Evolutionary conservation across 352 stramenopile species (phyloP), one percentile per base, ranked within the genome.

Genomic region (Phytophthora sp.): DNA sequence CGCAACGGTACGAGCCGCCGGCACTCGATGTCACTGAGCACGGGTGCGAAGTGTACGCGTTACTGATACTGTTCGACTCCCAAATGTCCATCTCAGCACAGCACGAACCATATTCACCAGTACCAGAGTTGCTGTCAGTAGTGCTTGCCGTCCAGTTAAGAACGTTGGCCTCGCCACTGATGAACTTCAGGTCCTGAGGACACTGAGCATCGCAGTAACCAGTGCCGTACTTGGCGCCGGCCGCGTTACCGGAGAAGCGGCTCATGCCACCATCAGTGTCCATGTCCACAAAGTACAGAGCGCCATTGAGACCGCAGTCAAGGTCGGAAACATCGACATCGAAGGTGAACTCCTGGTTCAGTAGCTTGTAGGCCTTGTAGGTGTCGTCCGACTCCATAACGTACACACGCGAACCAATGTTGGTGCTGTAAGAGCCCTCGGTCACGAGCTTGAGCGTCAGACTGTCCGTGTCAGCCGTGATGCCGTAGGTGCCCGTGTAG

Each of bases 251-350:
- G 20, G 39, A 46, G 39, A 46, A 46, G 20, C 39, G 39, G 21
- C 39, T 46, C 39, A 64, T 73, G 42, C 74, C 71, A 8, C 71
- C 74, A 35, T 83, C 74, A 7, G 27, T 48, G 48, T 79, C 65
- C 72, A 85, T 85, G 46, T 79, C 53, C 27, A 84, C 76, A 32
- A 84, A 84, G 66, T 84, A 84, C 12, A 84, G 55, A 28, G 76
- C 76, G 38, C 76, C 76, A 44, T 84, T 84, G 35, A 76, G 37
- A 1, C 76, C 72, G 15, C 76, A 84, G 4, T 66, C 61, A 13
- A 82, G 50, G 32, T 74, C 41, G 9, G 72, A 82, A 4, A 77
- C 76, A 49, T 84, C 76, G 13, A 84, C 71, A 35, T 80, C 71
- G 27, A 84, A 76, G 5, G 76, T 48, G 51, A 82, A 80, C 66